Evolutionary conservation across 305 asterid genomes (phyloP), one percentile per base, ranked within the genome.

Genomic region (Solanum chacoense): DNA sequence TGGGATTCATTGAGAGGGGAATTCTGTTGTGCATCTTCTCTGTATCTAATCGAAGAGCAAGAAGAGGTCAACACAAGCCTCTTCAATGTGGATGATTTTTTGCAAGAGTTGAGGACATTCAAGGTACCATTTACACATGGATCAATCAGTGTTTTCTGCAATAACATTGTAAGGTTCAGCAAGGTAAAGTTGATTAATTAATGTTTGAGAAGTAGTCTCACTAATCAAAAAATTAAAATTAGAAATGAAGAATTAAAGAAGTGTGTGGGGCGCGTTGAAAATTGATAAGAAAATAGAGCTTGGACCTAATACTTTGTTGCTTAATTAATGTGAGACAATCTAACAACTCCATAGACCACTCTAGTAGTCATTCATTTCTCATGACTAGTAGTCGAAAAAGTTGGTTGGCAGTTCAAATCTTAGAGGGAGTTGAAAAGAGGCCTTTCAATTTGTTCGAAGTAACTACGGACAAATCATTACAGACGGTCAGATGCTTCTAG

Each of bases 1-100:
- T 96, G 99, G n/a, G 98, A 94, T 89, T 97, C 98, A 87, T 97
- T 95, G 59, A 96, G 96, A 31, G 98, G 95, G 31, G 97, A 96
- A 34, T 87, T 89, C 89, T 92, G 74, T 28, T 88, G 92, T 8
- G 88, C 96, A 45, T 96, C 98, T 36, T 94, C 91, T 73, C 98
- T 92, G 87, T 96, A 96, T 92, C 99, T 90, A 59, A 96, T 93
- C 40, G 98, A 88, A 28, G 99, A 95, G 86, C 99, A 97, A 35
- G 99, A 97, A 26, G 99, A 97, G 24, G 99, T 97, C 29, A 97
- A 89, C 32, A 96, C 98, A 85, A 97, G 94, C 93, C 98, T 94
- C 91, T 94, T 97, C 90, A 95, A 92, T 26, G 89, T 88, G 75
- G 89, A 91, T 10, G 94, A 85, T 93, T 93, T 96, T 94, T 92